These are phyloP conservation scores for Starmerella etchellsii DNA, from an alignment of 805 yeast genomes.

Conservation along the genomic window DNA sequence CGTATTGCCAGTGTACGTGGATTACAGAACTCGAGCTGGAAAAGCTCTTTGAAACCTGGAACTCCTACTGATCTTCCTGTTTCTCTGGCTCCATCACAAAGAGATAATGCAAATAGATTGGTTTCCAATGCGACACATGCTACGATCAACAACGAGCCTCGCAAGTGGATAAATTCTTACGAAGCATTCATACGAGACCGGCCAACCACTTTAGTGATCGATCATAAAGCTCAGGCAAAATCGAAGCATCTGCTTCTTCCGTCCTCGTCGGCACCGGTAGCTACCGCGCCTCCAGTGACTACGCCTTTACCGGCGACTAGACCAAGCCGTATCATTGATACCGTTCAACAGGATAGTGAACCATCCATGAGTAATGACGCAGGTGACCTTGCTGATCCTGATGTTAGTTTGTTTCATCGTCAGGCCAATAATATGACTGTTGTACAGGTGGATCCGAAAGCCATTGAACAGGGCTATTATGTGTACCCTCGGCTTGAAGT, in stretches of 20 bases:
- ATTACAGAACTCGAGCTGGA: neutral
- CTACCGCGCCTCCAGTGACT: constrained; percentile 10
- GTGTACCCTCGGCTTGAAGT: constrained; percentile 58
- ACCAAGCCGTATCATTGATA: too few relatives aligned
- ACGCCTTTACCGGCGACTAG: neutral
- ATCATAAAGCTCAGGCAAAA: constrained; percentile 2
- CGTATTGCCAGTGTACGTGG: neutral
- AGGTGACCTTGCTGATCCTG: constrained; percentile 1
- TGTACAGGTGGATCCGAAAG: constrained; percentile 20
- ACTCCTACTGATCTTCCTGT: neutral
- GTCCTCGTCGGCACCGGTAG: constrained; percentile 4
- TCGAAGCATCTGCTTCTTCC: neutral
- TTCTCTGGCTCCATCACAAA: constrained; percentile 1
- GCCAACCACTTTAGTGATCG: constrained; percentile 20
- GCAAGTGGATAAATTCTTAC: constrained; percentile 20
- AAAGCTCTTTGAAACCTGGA: neutral
- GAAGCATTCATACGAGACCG: constrained; percentile 18
- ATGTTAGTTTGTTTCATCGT: constrained; percentile 14
- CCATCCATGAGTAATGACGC: neutral
- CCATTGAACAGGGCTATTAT: constrained; percentile 51
- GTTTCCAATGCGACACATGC: neutral
- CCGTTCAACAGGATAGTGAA: too few relatives aligned
- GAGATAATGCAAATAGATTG: neutral
- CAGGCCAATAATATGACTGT: constrained; percentile 14
- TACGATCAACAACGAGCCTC: constrained; percentile 5